Base-by-base conservation (phyloP, 2,329 filamentous ascomycete species). In the Macrophomina phaseolina region DNA sequence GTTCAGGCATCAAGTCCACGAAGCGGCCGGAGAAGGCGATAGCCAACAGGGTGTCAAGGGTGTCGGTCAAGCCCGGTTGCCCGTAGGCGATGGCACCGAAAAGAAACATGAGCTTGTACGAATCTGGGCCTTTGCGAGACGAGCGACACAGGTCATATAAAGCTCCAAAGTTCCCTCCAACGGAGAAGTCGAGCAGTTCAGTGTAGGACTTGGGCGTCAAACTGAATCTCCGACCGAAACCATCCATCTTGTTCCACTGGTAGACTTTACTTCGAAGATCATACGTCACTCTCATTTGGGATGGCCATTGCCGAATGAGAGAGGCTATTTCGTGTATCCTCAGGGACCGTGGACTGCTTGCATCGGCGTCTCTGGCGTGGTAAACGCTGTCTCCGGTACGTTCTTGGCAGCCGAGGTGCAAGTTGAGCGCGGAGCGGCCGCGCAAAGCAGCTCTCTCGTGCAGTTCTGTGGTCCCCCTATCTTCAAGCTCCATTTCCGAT, bases 401-500 rank as follows among this genome's bases (percentile, higher is more conserved):
- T 49, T 1, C 69, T 9, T 49, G 79, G 77, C 0, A 75, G 76
- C 79, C 79, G 45, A 73, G 80, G 0, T 69, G 73, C 51, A 71
- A 66, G 1, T 76, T 68, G 1, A 71, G 71, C 63, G 78, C 78
- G 0, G 66, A 70, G 0, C 75, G 71, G 8, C 72, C 68, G 6
- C 79, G 74, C 6, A 77, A 76, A 5, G 55, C 38, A 38, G 76
- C 74, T 23, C 78, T 73, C 28, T 69, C 5, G 1, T 72, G 67
- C 2, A 81, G 68, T n/a, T 71, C 23, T 0, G 16, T 0, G 1
- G 73, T 53, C 5, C 66, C 58, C 12, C 70, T 34, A 67, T 51
- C 76, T 74, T 3, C 82, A 1, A 80, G 75, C 0, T 86, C 69
- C 0, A 73, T 6, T 0, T 67, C 2, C 58, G 83, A 7, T n/a